phyloP scores from a whole-genome alignment of 768 basidiomycete species.

The Jaapia argillacea region DNA sequence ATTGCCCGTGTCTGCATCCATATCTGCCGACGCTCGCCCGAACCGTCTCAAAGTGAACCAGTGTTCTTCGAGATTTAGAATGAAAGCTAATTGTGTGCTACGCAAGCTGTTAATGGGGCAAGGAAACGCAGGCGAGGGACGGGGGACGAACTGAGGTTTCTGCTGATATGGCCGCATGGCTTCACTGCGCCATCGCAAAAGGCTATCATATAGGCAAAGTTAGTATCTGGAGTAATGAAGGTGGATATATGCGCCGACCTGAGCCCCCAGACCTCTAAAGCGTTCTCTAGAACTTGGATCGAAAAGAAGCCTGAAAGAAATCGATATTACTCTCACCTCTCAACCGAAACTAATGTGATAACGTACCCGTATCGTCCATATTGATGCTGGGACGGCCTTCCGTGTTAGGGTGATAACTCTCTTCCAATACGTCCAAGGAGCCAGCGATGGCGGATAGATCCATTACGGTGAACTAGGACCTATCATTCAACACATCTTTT shows the following conservation, averaged over 20 bases:
- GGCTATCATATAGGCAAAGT: conserved; percentile 28
- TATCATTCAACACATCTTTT: conserved; percentile 8
- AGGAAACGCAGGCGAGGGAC: conserved; percentile 1
- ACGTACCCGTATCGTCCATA: conserved; percentile 83
- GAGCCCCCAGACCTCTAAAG: conserved; percentile 76
- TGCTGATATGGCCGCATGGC: conserved; percentile 69
- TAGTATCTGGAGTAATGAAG: not conserved
- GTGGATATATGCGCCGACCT: conserved; percentile 33
- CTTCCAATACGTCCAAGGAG: conserved; percentile 59
- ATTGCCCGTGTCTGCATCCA: conserved; percentile 32
- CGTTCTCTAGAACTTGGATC: conserved; percentile 79
- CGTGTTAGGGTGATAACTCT: conserved; percentile 41
- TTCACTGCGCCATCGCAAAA: conserved; percentile 79
- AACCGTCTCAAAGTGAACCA: conserved; percentile 88
- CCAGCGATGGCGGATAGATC: conserved; percentile 70
- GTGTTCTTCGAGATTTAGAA: conserved; percentile 78
- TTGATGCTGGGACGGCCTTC: conserved; percentile 48
- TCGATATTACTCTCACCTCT: conserved; percentile 1
- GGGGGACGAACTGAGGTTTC: conserved; percentile 57
- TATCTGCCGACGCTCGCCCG: conserved; percentile 33
- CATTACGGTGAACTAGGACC: conserved; percentile 66
- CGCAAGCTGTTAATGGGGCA: not conserved
- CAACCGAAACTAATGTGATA: not conserved
- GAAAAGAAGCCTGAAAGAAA: conserved; percentile 75
- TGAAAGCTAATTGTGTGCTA: conserved; percentile 78